These are phyloP conservation scores for Talaromyces sp. DNA, from an alignment of 2,329 filamentous ascomycete species.

Conservation along the genomic window DNA sequence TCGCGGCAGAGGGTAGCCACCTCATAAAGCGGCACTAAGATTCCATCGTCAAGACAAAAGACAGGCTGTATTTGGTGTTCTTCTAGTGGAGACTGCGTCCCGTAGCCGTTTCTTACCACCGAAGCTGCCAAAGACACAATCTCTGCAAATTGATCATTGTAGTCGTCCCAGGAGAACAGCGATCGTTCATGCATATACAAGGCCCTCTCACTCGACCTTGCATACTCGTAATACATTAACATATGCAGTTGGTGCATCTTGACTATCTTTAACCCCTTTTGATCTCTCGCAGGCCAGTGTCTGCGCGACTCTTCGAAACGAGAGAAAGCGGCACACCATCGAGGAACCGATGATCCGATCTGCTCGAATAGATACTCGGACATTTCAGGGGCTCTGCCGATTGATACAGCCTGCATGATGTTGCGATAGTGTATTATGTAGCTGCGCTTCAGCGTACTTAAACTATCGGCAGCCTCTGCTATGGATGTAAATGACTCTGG, in stretches of 20 bases:
- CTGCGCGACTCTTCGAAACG: slow-evolving; percentile 7
- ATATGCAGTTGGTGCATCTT: slow-evolving; percentile 4
- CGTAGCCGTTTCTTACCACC: slow-evolving; percentile 16
- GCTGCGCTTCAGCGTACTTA: not conserved
- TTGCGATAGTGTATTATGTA: slow-evolving; percentile 9
- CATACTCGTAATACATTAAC: slow-evolving; percentile 7
- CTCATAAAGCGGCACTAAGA: slow-evolving; percentile 28
- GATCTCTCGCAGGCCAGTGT: not conserved
- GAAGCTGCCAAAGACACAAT: slow-evolving; percentile 27
- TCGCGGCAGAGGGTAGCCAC: slow-evolving; percentile 30
- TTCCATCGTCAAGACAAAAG: slow-evolving; percentile 31
- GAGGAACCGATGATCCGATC: not conserved
- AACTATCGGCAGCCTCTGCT: slow-evolving; percentile 3
- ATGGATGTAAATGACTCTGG: slow-evolving; percentile 4
- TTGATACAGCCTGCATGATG: not conserved
- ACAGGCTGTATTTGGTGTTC: not conserved
- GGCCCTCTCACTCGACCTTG: not conserved
- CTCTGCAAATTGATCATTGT: slow-evolving; percentile 25
- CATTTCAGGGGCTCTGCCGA: not conserved
- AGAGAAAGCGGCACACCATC: slow-evolving; percentile 8
- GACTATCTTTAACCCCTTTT: slow-evolving; percentile 5
- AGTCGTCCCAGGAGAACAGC: slow-evolving; percentile 26
- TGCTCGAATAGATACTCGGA: slow-evolving; percentile 7
- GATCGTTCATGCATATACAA: not conserved
- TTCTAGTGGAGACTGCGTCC: not conserved